Conservation (phyloP, 768 basidiomycete species). For the Wakefieldia striispora region DNA sequence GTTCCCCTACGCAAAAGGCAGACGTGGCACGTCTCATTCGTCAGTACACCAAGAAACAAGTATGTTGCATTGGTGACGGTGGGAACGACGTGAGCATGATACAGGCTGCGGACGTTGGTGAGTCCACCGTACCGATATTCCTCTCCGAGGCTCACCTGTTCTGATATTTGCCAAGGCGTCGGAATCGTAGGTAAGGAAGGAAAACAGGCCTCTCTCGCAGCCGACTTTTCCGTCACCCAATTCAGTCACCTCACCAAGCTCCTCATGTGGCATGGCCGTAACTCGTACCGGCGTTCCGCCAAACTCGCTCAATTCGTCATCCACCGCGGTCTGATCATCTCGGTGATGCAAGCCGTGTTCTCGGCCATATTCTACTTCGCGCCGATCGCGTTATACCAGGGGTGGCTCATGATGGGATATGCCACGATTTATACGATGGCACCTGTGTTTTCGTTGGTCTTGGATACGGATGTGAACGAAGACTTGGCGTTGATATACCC, state of each 20-base stretch:
- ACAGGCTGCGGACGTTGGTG: constrained; percentile 96
- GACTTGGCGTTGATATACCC: constrained; percentile 94
- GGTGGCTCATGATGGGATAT: constrained; percentile 97
- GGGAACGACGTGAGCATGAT: constrained; percentile 99
- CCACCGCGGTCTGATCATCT: constrained; percentile 94
- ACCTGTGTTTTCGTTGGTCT: constrained; percentile 94
- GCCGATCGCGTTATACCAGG: constrained; percentile 96
- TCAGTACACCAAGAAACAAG: constrained; percentile 85
- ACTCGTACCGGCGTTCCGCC: constrained; percentile 96
- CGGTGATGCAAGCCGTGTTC: constrained; percentile 97
- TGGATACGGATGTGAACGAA: constrained; percentile 94
- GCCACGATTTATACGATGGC: constrained; percentile 98
- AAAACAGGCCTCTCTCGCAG: constrained; percentile 97
- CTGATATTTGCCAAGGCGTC: constrained; percentile 52
- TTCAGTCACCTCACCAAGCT: constrained; percentile 96
- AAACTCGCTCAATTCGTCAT: constrained; percentile 99
- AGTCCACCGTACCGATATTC: constrained; percentile 32
- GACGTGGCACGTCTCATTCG: constrained; percentile 95
- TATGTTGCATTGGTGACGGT: constrained; percentile 98
- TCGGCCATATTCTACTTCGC: constrained; percentile 92
- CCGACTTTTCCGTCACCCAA: constrained; percentile 97
- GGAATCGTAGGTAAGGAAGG: constrained; percentile 99
- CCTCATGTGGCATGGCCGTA: constrained; percentile 97
- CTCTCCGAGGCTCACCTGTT: neutral
- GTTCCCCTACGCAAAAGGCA: constrained; percentile 98